Evolutionary conservation across 2,329 filamentous ascomycete species (phyloP), one percentile per base, ranked within the genome.

Genomic region (Harringtonia aguacate): DNA sequence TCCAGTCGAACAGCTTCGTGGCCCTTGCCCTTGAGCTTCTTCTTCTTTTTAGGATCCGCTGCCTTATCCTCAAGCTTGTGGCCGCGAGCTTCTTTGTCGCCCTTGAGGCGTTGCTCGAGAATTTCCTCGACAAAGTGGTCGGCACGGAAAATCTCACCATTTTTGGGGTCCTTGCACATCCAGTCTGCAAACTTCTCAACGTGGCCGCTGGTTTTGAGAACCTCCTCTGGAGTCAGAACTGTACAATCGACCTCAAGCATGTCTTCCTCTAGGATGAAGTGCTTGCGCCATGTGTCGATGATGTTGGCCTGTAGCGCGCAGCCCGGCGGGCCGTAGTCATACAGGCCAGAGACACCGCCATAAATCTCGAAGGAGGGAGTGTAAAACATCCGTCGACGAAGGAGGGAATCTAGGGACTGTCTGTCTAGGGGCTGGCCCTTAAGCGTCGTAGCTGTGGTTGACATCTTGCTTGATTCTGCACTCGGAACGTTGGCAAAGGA

Each of bases 91-190:
- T 94, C 83, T 70, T 92, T 92, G 69, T 97, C 81, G 43, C 86
- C 88, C 65, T 89, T 90, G 49, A 98, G 67, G 33, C 92, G 77
- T 39, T 78, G 71, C 70, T 95, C 89, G 42, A 98, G 77, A 31
- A 95, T 81, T 56, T 94, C 86, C 72, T 97, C 89, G 53, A 98
- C 89, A 56, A 97, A 78, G 69, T 98, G 92, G 61, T 98, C 92
- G 46, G 92, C 88, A 55, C 92, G 81, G 61, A 98, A 80, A 59
- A 95, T 95, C 64, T 98, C 92, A 61, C 92, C 92, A 57, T 84
- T 95, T 75, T 94, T 94, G 50, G 90, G 87, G 64, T 98, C 92
- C 67, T 94, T 95, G 80, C 86, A 95, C 89, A 97, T 95, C 86
- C 86, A 97, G 64, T 97, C 90, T 65, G 87, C 85, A 59, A 97